phyloP scores from a whole-genome alignment of 106 monocot species.

The Phalaenopsis equestris region DNA sequence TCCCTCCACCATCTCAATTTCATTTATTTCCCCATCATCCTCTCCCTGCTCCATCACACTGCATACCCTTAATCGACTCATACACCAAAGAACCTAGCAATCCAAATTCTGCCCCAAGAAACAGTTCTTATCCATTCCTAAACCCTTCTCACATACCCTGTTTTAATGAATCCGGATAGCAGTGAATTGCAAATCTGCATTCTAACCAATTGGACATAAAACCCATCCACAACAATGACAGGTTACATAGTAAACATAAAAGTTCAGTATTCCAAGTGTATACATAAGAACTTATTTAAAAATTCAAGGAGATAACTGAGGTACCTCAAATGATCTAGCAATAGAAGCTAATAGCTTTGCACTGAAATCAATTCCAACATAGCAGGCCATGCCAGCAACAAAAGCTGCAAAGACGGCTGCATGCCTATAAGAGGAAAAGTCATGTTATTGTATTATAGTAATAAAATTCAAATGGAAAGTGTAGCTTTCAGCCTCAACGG shows the following conservation, averaged over 20 bases:
- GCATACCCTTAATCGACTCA: background rate
- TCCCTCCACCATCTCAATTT: background rate
- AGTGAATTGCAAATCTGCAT: background rate
- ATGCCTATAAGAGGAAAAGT: conserved; percentile 41
- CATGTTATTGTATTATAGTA: background rate
- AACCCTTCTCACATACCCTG: background rate
- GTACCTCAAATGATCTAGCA: conserved; percentile 73
- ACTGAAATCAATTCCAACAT: conserved; percentile 86
- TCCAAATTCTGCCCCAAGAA: background rate
- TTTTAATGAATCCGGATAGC: background rate
- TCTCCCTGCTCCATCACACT: background rate
- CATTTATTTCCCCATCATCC: background rate
- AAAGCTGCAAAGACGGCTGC: conserved; percentile 89
- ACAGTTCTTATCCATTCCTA: background rate
- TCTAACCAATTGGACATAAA: background rate
- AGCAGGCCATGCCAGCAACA: conserved; percentile 89
- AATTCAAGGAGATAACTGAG: background rate
- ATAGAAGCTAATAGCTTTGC: conserved; percentile 79
- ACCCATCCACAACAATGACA: background rate
- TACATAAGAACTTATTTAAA: background rate
- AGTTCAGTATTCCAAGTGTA: background rate
- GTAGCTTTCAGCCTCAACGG: background rate
- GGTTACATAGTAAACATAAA: background rate
- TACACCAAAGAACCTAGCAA: background rate
- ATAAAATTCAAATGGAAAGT: background rate